Evolutionary conservation across 2,329 filamentous ascomycete genomes (phyloP).

Genomic region (Penicillium sp.): DNA sequence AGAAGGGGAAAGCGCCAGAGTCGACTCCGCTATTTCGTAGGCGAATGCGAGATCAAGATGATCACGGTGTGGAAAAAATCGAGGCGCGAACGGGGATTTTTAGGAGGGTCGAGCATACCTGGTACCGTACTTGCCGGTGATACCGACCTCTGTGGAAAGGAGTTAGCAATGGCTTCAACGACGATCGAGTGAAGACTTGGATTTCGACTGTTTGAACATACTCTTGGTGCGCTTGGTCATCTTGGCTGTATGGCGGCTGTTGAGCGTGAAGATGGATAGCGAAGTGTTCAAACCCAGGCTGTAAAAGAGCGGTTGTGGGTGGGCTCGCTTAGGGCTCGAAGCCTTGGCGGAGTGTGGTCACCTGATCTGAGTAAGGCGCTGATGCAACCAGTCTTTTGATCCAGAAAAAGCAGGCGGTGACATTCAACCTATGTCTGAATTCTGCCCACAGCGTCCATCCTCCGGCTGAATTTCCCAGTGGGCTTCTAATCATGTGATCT

Average conservation of each 20-base stretch:
- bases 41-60: constrained; percentile 7
- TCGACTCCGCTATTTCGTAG: constrained; percentile 12
- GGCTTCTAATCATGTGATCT: too few species aligned
- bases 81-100: constrained; percentile 7
- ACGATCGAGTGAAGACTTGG: neutral
- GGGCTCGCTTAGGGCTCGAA: constrained; percentile 36
- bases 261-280: constrained; percentile 35
- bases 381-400: neutral
- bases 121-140: constrained; percentile 98
- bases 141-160: constrained; percentile 66
- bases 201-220: constrained; percentile 24
- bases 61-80: constrained; percentile 3
- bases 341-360: constrained; percentile 25
- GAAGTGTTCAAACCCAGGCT: constrained; percentile 31
- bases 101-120: constrained; percentile 58
- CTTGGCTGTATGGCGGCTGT: constrained; percentile 49
- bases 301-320: constrained; percentile 33
- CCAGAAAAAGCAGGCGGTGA: neutral
- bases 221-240: constrained; percentile 95
- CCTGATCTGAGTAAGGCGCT: constrained; percentile 14
- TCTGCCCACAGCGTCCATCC: too few species aligned
- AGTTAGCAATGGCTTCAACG: constrained; percentile 22
- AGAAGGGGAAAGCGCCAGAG: constrained; percentile 6
- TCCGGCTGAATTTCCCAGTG: too few species aligned
- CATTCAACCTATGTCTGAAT: neutral